phyloP scores from a whole-genome alignment of 192 early-diverging fungal species.

The Coemansia sp. region DNA sequence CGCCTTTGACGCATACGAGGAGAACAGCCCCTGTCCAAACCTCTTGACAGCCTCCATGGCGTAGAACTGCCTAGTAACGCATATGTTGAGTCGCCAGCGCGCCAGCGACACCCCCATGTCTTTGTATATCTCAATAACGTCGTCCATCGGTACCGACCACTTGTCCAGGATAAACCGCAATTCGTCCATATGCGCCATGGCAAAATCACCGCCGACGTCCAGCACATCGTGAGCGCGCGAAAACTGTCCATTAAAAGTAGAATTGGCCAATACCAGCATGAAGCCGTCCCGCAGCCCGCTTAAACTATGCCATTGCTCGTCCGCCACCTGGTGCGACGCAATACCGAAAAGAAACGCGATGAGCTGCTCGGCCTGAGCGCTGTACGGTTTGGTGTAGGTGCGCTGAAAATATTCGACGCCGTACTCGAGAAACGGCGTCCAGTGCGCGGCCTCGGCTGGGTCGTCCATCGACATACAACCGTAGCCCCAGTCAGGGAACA shows the following conservation, averaged over 20 bases:
- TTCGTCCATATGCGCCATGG: conserved; percentile 49
- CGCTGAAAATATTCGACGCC: conserved; percentile 20
- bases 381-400: conserved; percentile 24
- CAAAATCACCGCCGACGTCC: conserved; percentile 55
- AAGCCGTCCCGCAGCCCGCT: conserved; percentile 45
- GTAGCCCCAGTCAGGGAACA: conserved; percentile 57
- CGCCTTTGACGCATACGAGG: conserved; percentile 52
- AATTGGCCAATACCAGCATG: conserved; percentile 42
- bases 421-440: conserved; percentile 50
- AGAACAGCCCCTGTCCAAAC: conserved; percentile 43
- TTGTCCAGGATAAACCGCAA: conserved; percentile 31
- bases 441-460: conserved; percentile 50
- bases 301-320: conserved; percentile 56
- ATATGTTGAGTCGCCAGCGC: conserved; percentile 31
- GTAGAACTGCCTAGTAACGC: conserved; percentile 46
- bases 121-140: conserved; percentile 41
- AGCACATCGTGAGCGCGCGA: conserved; percentile 42
- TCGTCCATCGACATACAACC: conserved; percentile 54
- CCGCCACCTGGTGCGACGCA: conserved; percentile 51
- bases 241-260: conserved; percentile 45
- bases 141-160: conserved; percentile 46
- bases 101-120: conserved; percentile 28
- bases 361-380: conserved; percentile 30
- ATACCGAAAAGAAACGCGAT: conserved; percentile 49
- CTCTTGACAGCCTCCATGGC: conserved; percentile 56